Evolutionary conservation across 1,139 yeast species (phyloP).

Genomic region (Zygosaccharomyces pseudobailii): DNA sequence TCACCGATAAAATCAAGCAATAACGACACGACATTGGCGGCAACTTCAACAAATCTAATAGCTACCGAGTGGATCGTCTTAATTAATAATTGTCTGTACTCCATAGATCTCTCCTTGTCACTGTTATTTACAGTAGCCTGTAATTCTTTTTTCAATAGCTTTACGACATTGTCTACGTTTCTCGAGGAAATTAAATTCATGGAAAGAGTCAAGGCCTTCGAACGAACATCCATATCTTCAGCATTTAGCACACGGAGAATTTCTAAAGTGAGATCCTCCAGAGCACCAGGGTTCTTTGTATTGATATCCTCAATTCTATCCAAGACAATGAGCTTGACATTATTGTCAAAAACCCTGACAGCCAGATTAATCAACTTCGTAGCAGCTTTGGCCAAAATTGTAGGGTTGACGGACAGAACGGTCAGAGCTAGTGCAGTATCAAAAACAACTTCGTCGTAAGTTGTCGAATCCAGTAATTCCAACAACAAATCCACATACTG

Average conservation of each 20-base stretch:
- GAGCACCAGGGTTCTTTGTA: conserved; percentile 69
- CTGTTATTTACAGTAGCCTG: conserved; percentile 64
- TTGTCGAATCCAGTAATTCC: conserved; percentile 65
- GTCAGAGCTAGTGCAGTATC: conserved; percentile 91
- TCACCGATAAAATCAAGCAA: conserved; percentile 83
- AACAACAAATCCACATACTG: conserved; percentile 70
- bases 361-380: conserved; percentile 84
- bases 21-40: conserved; percentile 84
- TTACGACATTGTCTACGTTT: conserved; percentile 91
- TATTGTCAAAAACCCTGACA: conserved; percentile 86
- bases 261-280: conserved; percentile 83
- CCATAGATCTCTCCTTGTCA: conserved; percentile 61
- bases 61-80: conserved; percentile 90
- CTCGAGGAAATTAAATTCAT: conserved; percentile 75
- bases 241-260: conserved; percentile 78
- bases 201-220: conserved; percentile 79
- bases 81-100: conserved; percentile 84
- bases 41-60: conserved; percentile 81
- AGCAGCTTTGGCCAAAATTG: conserved; percentile 70
- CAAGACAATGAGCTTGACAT: conserved; percentile 86
- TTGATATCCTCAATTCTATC: conserved; percentile 80
- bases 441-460: conserved; percentile 74
- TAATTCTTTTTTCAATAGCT: conserved; percentile 85
- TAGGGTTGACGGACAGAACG: conserved; percentile 62
- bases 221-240: conserved; percentile 88